A percentile compares a stretch with the other conserved stretches of the same genome.
Evolutionary conservation across 805 yeast genomes (phyloP).

Genomic region (Saturnispora gosingensis): DNA sequence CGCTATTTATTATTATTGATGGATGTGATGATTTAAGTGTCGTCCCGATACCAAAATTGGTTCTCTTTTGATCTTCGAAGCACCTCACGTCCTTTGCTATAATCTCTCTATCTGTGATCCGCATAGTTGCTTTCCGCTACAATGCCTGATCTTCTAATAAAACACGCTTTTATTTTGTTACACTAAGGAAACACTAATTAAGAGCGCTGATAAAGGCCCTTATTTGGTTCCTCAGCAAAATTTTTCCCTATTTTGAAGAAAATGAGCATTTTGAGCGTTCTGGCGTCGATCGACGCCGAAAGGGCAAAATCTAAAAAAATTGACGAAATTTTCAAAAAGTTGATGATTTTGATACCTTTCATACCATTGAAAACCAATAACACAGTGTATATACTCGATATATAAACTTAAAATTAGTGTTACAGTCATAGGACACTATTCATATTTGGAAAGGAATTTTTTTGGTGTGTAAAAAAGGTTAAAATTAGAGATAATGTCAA

Average conservation of each 20-base stretch:
- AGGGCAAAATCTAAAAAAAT: neutral
- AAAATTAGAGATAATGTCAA: conserved; percentile 9
- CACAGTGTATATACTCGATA: neutral
- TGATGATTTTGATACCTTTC: neutral
- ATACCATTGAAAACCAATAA: neutral
- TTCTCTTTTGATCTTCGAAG: neutral
- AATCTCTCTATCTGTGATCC: neutral
- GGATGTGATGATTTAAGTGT: neutral
- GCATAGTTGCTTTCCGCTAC: neutral
- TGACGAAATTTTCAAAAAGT: neutral
- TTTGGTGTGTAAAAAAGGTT: neutral
- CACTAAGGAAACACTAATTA: neutral
- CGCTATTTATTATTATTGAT: neutral
- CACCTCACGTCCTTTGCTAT: neutral
- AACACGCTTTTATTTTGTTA: neutral
- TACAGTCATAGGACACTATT: no score
- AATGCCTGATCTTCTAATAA: neutral
- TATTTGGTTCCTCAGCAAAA: neutral
- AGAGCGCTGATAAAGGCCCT: neutral
- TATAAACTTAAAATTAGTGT: no score
- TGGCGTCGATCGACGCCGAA: neutral
- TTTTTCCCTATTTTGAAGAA: neutral
- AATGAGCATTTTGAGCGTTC: neutral
- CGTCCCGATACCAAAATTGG: neutral
- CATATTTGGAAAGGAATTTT: neutral